Base-by-base conservation (phyloP, 805 yeast genomes). In the Hanseniaspora guilliermondii region DNA sequence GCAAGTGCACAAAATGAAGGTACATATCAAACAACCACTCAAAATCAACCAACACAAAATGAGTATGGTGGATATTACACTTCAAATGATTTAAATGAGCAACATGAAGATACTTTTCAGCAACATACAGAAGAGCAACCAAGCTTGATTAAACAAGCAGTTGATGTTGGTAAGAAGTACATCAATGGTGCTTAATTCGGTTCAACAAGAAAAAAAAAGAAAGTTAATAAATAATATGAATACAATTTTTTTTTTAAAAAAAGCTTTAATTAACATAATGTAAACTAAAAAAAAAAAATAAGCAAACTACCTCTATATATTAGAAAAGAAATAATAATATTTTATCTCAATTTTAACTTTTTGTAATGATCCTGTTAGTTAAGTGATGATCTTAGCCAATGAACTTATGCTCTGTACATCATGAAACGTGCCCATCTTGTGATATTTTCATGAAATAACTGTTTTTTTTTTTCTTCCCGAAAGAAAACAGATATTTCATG, bases 121-220 rank as follows among this genome's bases (percentile, higher is more conserved):
- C 30, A 36, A n/a, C 30, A 42, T 21, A 21, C 19, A 2, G 44
- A 9, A 19, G 47, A 44, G 2, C 35, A 42, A 4, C 42, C 48
- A n/a, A 8, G 42, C 11, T 25, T 42, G n/a, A 30, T 50, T 8
- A 42, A 50, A 17, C 54, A 50, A 36, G 48, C 54, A 3, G 48
- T 50, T 16, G 48, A 50, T 42, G 54, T 27, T 4, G 48, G 54
- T 8, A 50, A 42, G 30, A 50, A 50, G 45, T 50, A 50, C 38
- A 42, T 50, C 37, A 50, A 42, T 21, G 48, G 36, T 17, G 48
- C 27, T 42, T 50, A 25, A 19, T 30, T 30, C 33, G 3, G 2
- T 7, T 30, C 6, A 9, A 30, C n/a, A n/a, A n/a, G n/a, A 30
- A 30, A 9, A 11, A 30, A 8, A 27, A 27, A 5, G 33, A 6